Base-by-base conservation (phyloP, 2,329 filamentous ascomycete species). In the Purpureocillium takamizusanense region DNA sequence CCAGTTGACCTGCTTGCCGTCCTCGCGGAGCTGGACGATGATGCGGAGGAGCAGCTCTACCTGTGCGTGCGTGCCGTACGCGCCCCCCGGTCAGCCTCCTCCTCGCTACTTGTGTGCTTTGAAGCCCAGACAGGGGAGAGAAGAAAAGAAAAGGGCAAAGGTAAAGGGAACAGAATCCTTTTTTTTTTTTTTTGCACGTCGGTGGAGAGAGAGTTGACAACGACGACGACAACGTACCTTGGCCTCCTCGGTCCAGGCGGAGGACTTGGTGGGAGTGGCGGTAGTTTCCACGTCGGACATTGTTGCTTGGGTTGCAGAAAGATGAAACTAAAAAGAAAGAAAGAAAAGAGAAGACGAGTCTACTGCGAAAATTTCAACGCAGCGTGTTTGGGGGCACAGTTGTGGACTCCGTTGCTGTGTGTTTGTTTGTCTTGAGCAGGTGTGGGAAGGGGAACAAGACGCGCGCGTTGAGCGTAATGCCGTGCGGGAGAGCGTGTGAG, bases 221-320 rank as follows among this genome's bases (percentile, higher is more conserved):
- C n/a, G n/a, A n/a, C n/a, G n/a, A n/a, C 28, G 12, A 18, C 2
- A 3, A 32, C 41, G 41, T 51, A 56, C 61, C 42, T 62, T 62
- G 18, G 57, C 59, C 4, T 59, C 52, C 1, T 63, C 60, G 2
- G 59, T 64, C 61, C 61, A 64, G 1, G 54, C 47, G 3, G 42
- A 31, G 2, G 30, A 33, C 31, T 60, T 57, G 10, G 42, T 42
- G 2, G 48, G 43, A n/a, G 42, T 43, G 2, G 45, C 39, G 30
- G 49, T 51, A 21, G 49, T 49, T 51, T 59, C 62, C 9, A 23
- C 39, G 35, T 32, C 29, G n/a, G 12, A 35, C 35, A 29, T 37
- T 9, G n/a, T 31, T 13, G 31, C n/a, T 7, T 12, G 21, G 23
- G 6, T 25, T 25, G 21, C 21, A 25, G 21, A 25, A 5, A 14